Evolutionary conservation across 1,284 basidiomycete species (phyloP), one percentile per base, ranked within the genome.

Genomic region (Leccinum fallax): DNA sequence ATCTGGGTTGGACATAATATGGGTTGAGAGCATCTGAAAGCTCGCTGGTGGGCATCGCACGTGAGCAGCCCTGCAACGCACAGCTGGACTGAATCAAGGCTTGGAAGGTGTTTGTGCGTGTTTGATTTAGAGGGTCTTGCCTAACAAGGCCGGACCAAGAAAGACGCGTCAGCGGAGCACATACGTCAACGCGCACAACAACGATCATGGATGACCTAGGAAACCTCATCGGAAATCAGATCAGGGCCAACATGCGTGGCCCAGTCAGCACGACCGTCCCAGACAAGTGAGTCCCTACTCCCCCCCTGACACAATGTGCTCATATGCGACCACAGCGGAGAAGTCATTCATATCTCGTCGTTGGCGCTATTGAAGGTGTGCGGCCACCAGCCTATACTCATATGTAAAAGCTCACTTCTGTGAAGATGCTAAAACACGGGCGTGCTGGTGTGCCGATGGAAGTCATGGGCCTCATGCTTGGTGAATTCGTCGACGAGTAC

Each of bases 391-490:
- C 48, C 62, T 11, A 32, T 11, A 28, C 15, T 40, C 26, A 49
- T 19, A 13, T 53, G 30, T 34, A 43, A 61, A 55, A 2, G 54
- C 56, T 66, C 7, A 68, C 53, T n/a, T 40, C 30, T 21, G 30
- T 53, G 52, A 68, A 98, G 95, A 99, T 99, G 97, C 83, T 99
- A 68, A 99, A 99, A 80, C 97, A 99, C 75, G 97, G 97, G 19
- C 89, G 97, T 59, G 97, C 97, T 32, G 97, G 97, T 69, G 97
- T 99, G 40, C 97, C 97, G 11, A 97, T 99, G 93, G 97, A 99
- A 79, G 97, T 99, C 70, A 99, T 99, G 97, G 97, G 97, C 68
- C 87, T 99, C 61, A 97, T 99, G 94, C 85, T 99, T 30, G 97
- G 97, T 28, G 96, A 98, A 76, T 99, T 99, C 69, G 94, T 99